phyloP scores from a whole-genome alignment of 768 basidiomycete genomes.

The Fistulinella prunicolor region DNA sequence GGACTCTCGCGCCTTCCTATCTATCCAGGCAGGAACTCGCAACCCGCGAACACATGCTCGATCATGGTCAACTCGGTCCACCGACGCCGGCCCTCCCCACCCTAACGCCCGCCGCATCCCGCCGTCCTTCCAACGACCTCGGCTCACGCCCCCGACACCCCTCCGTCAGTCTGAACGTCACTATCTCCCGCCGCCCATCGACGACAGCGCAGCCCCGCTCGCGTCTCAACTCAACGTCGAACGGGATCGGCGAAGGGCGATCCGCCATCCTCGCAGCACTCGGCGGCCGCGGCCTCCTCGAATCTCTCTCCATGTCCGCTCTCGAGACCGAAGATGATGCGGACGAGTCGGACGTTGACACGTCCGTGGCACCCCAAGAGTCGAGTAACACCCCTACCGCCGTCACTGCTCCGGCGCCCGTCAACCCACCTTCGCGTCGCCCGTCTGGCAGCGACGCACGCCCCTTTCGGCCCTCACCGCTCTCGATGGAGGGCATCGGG shows the following conservation, averaged over 20 bases:
- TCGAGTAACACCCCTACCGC: not conserved
- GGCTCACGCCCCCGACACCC: not conserved
- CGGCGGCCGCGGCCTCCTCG: conserved; percentile 35
- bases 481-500: conserved; percentile 34
- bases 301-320: conserved; percentile 51
- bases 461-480: conserved; percentile 12
- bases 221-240: too few species aligned
- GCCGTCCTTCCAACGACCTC: conserved; percentile 33
- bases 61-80: conserved; percentile 77
- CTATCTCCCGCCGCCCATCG: conserved; percentile 31
- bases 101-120: conserved; percentile 47
- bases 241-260: conserved; percentile 15
- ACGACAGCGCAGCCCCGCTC: conserved; percentile 22
- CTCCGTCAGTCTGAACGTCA: conserved; percentile 26
- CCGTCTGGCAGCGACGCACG: conserved; percentile 8
- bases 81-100: conserved; percentile 51
- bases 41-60: conserved; percentile 89
- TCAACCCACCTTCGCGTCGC: conserved; percentile 8
- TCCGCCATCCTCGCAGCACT: conserved; percentile 21
- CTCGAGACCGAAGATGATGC: conserved; percentile 47
- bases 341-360: conserved; percentile 21
- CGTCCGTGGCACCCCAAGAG: too few species aligned
- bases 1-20: too few species aligned
- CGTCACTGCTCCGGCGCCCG: not conserved
- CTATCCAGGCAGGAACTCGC: conserved; percentile 75